phyloP scores from a whole-genome alignment of 306 rosid species.

The peach (Prunus persica) region Prunus_persica_NCBIv2 NC_034009.1:45593501-45594000 shows the following conservation, averaged over 20 bases:
- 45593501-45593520: not conserved
- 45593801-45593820: too few relatives aligned
- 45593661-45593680: not conserved
- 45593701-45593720: not conserved
- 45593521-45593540: not conserved
- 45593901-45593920: too few relatives aligned
- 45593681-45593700: not conserved
- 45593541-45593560: not conserved
- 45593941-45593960: accelerated
- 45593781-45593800: too few relatives aligned
- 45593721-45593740: too few relatives aligned
- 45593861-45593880: too few relatives aligned
- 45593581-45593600: not conserved
- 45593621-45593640: not conserved
- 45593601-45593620: not conserved
- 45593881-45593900: too few relatives aligned
- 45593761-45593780: not conserved
- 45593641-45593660: not conserved
- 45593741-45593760: not conserved
- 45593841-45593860: too few relatives aligned
- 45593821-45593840: accelerated
- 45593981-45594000: accelerated
- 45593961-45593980: too few relatives aligned
- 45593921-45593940: too few relatives aligned
- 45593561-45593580: not conserved